Evolutionary conservation across 2,329 filamentous ascomycete species (phyloP).

Genomic region (Aspergillus arachidicola): DNA sequence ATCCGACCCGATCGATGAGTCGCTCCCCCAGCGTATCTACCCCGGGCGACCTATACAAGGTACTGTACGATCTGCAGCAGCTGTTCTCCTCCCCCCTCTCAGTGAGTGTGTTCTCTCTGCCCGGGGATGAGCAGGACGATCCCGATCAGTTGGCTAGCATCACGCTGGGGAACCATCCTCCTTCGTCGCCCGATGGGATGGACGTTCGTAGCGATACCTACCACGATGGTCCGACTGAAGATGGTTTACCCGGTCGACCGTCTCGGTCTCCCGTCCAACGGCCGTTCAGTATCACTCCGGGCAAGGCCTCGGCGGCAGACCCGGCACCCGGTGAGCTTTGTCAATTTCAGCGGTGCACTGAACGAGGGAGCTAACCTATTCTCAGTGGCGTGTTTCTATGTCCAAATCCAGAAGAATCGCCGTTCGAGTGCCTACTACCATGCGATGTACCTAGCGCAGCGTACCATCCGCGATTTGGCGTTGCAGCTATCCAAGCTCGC

Average conservation of each 20-base stretch:
- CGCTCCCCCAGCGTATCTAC: background rate
- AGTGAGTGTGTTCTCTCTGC: background rate
- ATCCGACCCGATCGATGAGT: background rate
- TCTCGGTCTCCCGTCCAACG: background rate
- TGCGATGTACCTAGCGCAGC: slow-evolving; percentile 77
- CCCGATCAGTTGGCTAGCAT: background rate
- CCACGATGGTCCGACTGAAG: background rate
- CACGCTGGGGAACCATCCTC: background rate
- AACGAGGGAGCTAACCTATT: background rate
- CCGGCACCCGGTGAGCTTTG: background rate
- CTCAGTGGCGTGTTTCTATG: background rate
- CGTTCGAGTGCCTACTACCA: slow-evolving; percentile 66
- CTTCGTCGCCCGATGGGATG: background rate
- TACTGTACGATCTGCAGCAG: background rate
- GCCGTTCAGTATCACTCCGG: too few species aligned
- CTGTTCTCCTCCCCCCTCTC: background rate
- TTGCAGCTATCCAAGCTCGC: slow-evolving; percentile 59
- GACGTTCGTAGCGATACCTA: background rate
- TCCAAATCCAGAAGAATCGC: slow-evolving; percentile 30
- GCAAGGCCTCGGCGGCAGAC: background rate
- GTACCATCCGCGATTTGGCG: slow-evolving; percentile 72
- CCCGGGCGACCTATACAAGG: background rate
- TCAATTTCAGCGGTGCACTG: too few species aligned
- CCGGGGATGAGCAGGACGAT: background rate
- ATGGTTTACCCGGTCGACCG: background rate